Base-by-base conservation (phyloP, 495 filamentous ascomycete species). In the Podospora pseudopauciseta region DNA sequence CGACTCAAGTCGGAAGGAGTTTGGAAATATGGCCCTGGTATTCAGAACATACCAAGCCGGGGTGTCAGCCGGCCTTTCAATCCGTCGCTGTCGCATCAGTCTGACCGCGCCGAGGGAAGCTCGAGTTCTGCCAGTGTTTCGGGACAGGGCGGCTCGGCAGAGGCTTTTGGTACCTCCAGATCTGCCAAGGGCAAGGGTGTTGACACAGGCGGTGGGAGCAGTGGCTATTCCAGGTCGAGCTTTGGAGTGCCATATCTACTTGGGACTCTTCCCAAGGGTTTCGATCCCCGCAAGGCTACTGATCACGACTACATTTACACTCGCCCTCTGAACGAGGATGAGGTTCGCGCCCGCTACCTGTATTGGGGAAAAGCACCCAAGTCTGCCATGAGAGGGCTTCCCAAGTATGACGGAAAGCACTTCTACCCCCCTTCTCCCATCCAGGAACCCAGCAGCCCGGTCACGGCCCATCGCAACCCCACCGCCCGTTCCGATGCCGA, bases 341-440 rank as follows among this genome's bases (percentile, higher is more conserved):
- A 86, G 70, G 75, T 77, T 23, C 78, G 80, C 23, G 82, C 85
- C 28, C 76, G 84, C 54, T 75, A 75, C 60, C 68, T 84, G 55
- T 86, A 86, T 68, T 86, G 84, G 84, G 83, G 82, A 49, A 77
- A 79, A 18, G 77, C 81, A 20, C 76, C 82, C 56, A 77, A 71
- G 61, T 71, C 74, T n/a, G 73, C 74, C 23, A 74, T 77, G 53
- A 72, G 70, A n/a, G 82, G 84, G 16, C 70, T 87, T 19, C 85
- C 85, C 39, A 86, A 84, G 70, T 87, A 81, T 64, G 84, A 87
- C 63, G 85, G 85, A 1, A 84, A 84, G 72, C 79, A 86, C 66
- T 87, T 87, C 71, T 86, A 86, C 66, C 83, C 82, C 3, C 74
- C 84, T 3, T 86, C 85, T 1, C 83, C 84, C 0, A 68, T 73